phyloP scores from a whole-genome alignment of 2,329 filamentous ascomycete species.

The Pseudocercospora fijiensis region DNA sequence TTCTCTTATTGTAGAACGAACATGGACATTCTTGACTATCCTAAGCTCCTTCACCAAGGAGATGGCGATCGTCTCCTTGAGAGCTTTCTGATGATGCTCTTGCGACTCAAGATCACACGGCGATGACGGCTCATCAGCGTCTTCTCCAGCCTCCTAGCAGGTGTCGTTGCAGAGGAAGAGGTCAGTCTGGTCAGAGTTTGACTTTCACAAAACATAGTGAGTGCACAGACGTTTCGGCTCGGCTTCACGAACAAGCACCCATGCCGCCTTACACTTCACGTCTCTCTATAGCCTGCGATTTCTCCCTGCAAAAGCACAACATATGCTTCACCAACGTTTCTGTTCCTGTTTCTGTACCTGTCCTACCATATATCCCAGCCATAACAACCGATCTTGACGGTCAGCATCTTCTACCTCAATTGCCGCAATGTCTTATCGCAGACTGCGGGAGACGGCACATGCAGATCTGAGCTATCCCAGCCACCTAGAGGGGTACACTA shows the following conservation, averaged over 20 bases:
- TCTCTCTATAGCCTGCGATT: not conserved
- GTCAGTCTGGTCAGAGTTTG: not conserved
- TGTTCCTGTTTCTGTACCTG: not conserved
- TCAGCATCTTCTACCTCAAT: not conserved
- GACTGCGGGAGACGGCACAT: not conserved
- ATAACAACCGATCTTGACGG: no score
- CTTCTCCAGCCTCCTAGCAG: not conserved
- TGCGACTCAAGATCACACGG: no score
- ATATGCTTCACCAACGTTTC: not conserved
- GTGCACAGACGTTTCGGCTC: not conserved
- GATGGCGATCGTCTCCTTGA: no score
- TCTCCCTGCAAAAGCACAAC: not conserved
- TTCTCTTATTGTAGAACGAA: not conserved
- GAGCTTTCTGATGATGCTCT: no score
- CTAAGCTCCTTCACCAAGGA: no score
- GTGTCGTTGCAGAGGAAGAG: not conserved
- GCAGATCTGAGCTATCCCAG: not conserved
- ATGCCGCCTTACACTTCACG: not conserved
- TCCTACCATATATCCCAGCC: not conserved
- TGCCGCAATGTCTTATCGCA: not conserved
- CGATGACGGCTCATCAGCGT: no score
- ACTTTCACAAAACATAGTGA: not conserved
- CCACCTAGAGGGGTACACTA: not conserved
- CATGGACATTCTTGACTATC: no score
- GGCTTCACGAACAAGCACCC: not conserved